phyloP scores from a whole-genome alignment of 2,329 filamentous ascomycete genomes.

The Aureobasidium musti region DNA sequence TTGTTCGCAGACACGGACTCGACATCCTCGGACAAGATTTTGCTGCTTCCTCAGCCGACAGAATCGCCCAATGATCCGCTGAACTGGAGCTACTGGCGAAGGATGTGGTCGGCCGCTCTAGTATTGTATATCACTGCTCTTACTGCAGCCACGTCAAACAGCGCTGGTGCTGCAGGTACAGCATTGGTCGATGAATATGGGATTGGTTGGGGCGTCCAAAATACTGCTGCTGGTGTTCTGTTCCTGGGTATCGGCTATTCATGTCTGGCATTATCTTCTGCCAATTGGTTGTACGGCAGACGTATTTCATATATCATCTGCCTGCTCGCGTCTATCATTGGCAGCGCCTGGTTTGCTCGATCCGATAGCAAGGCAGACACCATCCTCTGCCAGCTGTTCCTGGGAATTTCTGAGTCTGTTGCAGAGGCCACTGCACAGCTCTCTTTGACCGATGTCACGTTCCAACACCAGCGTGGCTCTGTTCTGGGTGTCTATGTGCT shows the following conservation, averaged over 20 bases:
- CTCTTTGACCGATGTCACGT: slow-evolving; percentile 61
- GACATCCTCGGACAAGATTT: slow-evolving; percentile 47
- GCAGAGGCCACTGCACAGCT: slow-evolving; percentile 60
- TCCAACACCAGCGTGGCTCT: slow-evolving; percentile 58
- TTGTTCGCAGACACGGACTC: slow-evolving; percentile 31
- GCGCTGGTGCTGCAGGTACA: slow-evolving; percentile 56
- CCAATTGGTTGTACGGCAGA: slow-evolving; percentile 58
- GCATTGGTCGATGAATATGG: slow-evolving; percentile 55
- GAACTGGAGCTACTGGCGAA: slow-evolving; percentile 38
- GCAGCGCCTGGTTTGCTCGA: slow-evolving; percentile 57
- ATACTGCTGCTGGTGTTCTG: slow-evolving; percentile 59
- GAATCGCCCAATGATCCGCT: slow-evolving; percentile 40
- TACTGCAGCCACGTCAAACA: slow-evolving; percentile 59
- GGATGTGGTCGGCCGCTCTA: slow-evolving; percentile 47
- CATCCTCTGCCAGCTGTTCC: slow-evolving; percentile 59
- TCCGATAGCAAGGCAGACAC: slow-evolving; percentile 50
- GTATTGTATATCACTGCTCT: slow-evolving; percentile 58
- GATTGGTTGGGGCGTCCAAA: slow-evolving; percentile 56
- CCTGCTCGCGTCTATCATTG: slow-evolving; percentile 52
- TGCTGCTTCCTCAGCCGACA: slow-evolving; percentile 56
- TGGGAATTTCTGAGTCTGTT: slow-evolving; percentile 59
- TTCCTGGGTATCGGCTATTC: slow-evolving; percentile 60
- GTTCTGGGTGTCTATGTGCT: slow-evolving; percentile 59
- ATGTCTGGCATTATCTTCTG: slow-evolving; percentile 56
- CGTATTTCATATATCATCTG: slow-evolving; percentile 58